Conservation (phyloP, 176 grass and related monocot species). For the Aegilops umbellulata region DNA sequence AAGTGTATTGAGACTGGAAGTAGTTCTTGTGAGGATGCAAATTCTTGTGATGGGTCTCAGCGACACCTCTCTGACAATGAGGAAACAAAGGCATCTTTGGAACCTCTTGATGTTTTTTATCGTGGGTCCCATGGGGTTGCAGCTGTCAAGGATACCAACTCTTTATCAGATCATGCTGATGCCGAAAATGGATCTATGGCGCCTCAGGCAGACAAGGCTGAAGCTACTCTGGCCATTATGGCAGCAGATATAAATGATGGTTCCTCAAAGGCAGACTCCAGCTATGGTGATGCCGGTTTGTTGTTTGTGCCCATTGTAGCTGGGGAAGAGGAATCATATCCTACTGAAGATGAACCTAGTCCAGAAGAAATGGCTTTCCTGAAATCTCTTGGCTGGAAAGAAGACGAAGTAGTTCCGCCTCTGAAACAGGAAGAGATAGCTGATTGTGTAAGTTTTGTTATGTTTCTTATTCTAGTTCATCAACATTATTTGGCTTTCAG, state of each 20-base stretch:
- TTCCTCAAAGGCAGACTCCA: neutral
- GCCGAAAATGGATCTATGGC: conserved; percentile 21
- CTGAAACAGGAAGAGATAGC: conserved; percentile 72
- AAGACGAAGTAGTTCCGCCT: conserved; percentile 55
- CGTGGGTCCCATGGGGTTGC: conserved; percentile 26
- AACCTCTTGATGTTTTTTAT: conserved; percentile 30
- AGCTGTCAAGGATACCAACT: conserved; percentile 15
- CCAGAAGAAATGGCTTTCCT: conserved; percentile 68
- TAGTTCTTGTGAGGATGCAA: conserved; percentile 38
- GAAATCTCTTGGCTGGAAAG: conserved; percentile 68
- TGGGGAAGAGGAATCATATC: conserved; percentile 33
- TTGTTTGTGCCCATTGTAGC: neutral
- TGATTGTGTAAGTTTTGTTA: conserved; percentile 51
- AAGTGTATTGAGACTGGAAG: conserved; percentile 42
- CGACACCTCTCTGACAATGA: conserved; percentile 43
- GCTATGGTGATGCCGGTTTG: neutral
- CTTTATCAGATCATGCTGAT: conserved; percentile 18
- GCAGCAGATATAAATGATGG: conserved; percentile 15
- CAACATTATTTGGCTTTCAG: neutral
- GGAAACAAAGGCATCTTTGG: conserved; percentile 33
- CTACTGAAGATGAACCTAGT: conserved; percentile 39
- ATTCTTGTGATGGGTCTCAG: conserved; percentile 41
- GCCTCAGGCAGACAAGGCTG: neutral
- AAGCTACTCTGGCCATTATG: neutral
- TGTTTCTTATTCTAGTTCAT: neutral